Evolutionary conservation across 352 stramenopile species (phyloP).

Genomic region (Globisporangium parvum): DNA sequence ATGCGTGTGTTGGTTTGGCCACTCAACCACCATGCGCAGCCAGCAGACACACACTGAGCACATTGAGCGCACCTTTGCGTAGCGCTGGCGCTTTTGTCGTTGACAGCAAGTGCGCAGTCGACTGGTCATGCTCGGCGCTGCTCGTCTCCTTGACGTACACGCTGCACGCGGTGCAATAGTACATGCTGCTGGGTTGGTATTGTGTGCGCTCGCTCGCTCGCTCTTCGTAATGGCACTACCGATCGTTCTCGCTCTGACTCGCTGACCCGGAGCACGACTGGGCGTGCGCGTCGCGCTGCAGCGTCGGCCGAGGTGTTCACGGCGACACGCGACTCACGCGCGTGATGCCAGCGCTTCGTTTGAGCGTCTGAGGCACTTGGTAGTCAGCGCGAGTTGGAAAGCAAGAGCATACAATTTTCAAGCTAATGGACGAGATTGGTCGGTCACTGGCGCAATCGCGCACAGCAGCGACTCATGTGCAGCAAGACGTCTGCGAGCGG

Average conservation of each 20-base stretch:
- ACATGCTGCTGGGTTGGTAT: slow-evolving; percentile 25
- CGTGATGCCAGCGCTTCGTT: too few species aligned
- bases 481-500: slow-evolving; percentile 30
- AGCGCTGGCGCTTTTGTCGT: slow-evolving; percentile 35
- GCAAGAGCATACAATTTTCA: not conserved
- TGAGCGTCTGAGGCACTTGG: too few species aligned
- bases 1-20: not conserved
- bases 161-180: slow-evolving; percentile 57
- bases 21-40: not conserved
- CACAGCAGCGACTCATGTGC: slow-evolving; percentile 30
- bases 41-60: not conserved
- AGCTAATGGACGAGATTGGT: not conserved
- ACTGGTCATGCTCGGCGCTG: slow-evolving; percentile 45
- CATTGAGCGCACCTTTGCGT: slow-evolving; percentile 29
- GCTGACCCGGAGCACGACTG: not conserved
- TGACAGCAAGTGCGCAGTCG: slow-evolving; percentile 42
- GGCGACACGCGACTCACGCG: too few species aligned
- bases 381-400: too few species aligned
- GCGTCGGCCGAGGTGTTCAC: too few species aligned
- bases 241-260: not conserved
- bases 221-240: not conserved
- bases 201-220: too few species aligned
- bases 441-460: slow-evolving; percentile 15
- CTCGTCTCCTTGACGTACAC: slow-evolving; percentile 53
- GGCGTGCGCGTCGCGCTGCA: too few species aligned